Evolutionary conservation across 441 rosid species (phyloP), one percentile per base, ranked within the genome.

Genomic region (Pelargonium myrrhifolium): DNA sequence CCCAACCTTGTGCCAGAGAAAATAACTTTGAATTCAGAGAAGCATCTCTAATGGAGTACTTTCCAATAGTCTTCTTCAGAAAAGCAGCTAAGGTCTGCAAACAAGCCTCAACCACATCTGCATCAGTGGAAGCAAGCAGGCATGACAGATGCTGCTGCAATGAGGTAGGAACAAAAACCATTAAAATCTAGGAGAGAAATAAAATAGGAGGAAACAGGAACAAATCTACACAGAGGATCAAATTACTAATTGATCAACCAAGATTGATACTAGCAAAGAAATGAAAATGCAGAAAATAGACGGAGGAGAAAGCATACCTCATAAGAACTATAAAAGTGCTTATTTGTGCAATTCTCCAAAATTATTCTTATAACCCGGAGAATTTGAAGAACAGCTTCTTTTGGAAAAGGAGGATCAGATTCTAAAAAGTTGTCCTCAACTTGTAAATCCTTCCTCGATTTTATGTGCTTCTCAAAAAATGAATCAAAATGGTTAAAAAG

Each of bases 1-100:
- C 99, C 99, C 98, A 94, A 70, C 99, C 99, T 84, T 92, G 99
- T 14, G 98, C 97, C 78, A 94, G 90, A 65, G 98, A 81, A 84
- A 89, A 92, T 53, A 94, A 78, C 81, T 85, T 92, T 0, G 94
- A 82, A 79, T 73, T 92, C 77, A 94, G 72, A 72, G 93, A 86
- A 67, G 87, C 71, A 71, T 94, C 97, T 80, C 89, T 82, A 60
- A 91, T 89, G 60, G 92, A 84, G 79, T 87, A 83, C 71, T 88
- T 92, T 69, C 97, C 99, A 65, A 81, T 73, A 58, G 89, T 85
- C 78, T 89, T 94, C 81, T 86, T 94, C 70, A 94, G 76, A 82
- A 92, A 88, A 65, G 96, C 92, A 75, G 96, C 91, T 77, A 92
- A 75, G 56, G 96, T 92, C 78, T 89, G 92, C 74, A 94, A 79